Evolutionary conservation across 371 early-diverging fungal genomes (phyloP).

Genomic region (Syncephalastrum racemosum): DNA sequence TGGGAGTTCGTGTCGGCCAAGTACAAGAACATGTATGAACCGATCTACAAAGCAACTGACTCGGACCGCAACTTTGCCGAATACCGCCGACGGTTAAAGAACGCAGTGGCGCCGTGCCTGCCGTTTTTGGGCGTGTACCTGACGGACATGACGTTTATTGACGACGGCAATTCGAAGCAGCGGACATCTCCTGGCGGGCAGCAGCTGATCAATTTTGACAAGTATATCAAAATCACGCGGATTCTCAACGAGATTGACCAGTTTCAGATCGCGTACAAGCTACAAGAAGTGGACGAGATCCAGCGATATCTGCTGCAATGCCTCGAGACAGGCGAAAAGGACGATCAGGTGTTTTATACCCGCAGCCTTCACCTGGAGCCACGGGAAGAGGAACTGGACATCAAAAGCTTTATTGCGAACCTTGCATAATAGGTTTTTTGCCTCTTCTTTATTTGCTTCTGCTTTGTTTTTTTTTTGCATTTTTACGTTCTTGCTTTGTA

Average conservation of each 20-base stretch:
- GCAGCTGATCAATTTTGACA: conserved; percentile 80
- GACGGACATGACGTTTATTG: conserved; percentile 86
- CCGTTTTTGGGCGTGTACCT: conserved; percentile 87
- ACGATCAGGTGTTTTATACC: conserved; percentile 42
- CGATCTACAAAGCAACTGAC: conserved; percentile 64
- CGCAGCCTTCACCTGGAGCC: conserved; percentile 44
- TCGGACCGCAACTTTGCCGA: conserved; percentile 72
- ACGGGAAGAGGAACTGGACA: conserved; percentile 41
- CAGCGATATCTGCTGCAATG: conserved; percentile 33
- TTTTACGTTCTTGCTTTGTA: too few relatives aligned
- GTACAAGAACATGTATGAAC: conserved; percentile 50
- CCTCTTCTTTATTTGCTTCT: background rate
- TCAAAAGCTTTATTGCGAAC: conserved; percentile 21
- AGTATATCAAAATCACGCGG: conserved; percentile 64
- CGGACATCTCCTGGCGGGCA: conserved; percentile 35
- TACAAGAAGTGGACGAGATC: conserved; percentile 59
- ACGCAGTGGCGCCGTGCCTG: conserved; percentile 68
- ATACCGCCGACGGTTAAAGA: conserved; percentile 68
- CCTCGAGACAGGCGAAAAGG: conserved; percentile 37
- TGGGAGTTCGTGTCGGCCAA: conserved; percentile 67
- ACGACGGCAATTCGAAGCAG: conserved; percentile 45
- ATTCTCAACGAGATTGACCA: conserved; percentile 76
- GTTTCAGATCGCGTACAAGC: conserved; percentile 75
- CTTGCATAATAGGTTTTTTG: conserved; percentile 11
- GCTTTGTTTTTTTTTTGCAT: background rate